These are phyloP conservation scores for Rhododendron henanense DNA, from an alignment of 148 eudicot genomes.

Conservation along the genomic window DNA sequence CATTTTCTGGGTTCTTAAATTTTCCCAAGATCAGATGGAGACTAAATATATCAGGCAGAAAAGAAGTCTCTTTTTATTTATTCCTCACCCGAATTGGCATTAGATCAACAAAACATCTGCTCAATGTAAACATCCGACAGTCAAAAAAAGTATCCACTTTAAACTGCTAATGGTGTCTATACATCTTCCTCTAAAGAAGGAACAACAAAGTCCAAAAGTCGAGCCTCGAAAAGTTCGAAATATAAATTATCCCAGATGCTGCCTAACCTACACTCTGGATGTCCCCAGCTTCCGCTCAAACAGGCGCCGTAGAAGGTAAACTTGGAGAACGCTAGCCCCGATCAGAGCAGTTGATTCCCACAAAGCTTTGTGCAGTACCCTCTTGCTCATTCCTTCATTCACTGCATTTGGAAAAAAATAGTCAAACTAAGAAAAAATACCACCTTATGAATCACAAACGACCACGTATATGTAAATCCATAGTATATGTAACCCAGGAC, in stretches of 20 bases:
- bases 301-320: constrained; percentile 67
- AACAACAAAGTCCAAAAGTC: neutral
- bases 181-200: neutral
- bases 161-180: constrained; percentile 1
- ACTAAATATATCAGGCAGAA: neutral
- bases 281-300: constrained; percentile 69
- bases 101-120: neutral
- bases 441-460: neutral
- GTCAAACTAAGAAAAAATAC: neutral
- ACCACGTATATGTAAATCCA: neutral
- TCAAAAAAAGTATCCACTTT: neutral
- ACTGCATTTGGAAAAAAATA: constrained; percentile 39
- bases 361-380: constrained; percentile 77
- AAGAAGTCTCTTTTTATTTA: neutral
- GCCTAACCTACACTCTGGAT: constrained; percentile 48
- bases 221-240: neutral
- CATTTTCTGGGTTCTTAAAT: neutral
- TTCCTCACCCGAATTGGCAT: neutral
- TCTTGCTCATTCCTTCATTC: constrained; percentile 76
- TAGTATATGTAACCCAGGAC: too few species aligned
- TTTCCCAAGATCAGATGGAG: neutral
- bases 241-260: neutral
- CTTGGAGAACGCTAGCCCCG: constrained; percentile 71
- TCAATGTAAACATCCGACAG: neutral
- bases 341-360: constrained; percentile 70